These are phyloP conservation scores for Fusarium temperatum DNA, from an alignment of 2,329 filamentous ascomycete genomes.

Conservation along the genomic window DNA sequence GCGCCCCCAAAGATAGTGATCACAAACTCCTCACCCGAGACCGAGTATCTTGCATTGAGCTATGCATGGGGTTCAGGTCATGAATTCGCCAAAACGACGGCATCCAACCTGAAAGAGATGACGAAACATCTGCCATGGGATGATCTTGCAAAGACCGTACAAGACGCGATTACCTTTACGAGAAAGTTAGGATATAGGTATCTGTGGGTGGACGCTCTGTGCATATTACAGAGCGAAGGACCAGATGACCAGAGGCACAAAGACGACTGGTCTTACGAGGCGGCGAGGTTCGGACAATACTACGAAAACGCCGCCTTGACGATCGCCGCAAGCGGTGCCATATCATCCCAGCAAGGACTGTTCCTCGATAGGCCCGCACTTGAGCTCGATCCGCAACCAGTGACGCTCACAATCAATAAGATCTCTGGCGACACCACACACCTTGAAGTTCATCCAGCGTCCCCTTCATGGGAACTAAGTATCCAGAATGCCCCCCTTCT, in stretches of 20 bases:
- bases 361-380: neutral
- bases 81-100: neutral
- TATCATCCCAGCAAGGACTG: neutral
- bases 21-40: neutral
- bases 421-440: neutral
- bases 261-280: neutral
- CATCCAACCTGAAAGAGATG: neutral
- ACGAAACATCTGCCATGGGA: neutral
- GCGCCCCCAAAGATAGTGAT: neutral
- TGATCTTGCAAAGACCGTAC: neutral
- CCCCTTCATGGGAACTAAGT: neutral
- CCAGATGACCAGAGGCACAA: neutral
- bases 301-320: neutral
- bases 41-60: neutral
- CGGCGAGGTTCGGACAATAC: neutral
- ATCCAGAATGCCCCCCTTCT: neutral
- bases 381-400: neutral
- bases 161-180: neutral
- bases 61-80: neutral
- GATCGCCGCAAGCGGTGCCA: neutral
- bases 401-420: neutral
- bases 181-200: neutral
- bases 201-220: constrained; percentile 1
- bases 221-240: neutral
- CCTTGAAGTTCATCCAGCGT: neutral